Conservation (phyloP, 129 eudicot species). For the Saposhnikovia divaricata region DNA sequence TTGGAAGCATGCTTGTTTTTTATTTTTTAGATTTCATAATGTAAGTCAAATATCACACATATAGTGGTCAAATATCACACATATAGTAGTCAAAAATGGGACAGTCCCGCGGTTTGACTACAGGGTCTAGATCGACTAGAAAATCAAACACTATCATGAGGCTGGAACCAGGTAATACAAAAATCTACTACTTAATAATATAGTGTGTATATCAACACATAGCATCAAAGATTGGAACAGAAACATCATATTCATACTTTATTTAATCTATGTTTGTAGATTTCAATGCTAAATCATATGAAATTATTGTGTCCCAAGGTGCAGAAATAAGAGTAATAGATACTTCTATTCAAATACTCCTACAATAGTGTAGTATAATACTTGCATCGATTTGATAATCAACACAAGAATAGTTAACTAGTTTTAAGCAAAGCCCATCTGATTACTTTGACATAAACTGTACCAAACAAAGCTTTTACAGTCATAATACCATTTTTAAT, state of each 20-base stretch:
- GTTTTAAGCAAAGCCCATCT: constrained; percentile 18
- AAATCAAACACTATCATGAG: constrained; percentile 34
- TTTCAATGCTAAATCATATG: constrained; percentile 33
- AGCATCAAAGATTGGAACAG: constrained; percentile 76
- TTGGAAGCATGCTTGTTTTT: no score
- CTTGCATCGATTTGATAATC: constrained; percentile 28
- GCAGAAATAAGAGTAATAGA: constrained; percentile 60
- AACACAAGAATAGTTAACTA: not conserved
- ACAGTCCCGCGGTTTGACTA: constrained; percentile 41
- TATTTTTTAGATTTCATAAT: no score
- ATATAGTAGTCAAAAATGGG: constrained; percentile 30
- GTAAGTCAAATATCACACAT: no score
- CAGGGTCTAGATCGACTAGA: constrained; percentile 24
- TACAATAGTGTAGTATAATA: constrained; percentile 3
- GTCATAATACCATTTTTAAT: constrained; percentile 25
- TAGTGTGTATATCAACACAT: constrained; percentile 24
- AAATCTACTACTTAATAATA: not conserved
- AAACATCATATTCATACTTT: constrained; percentile 73
- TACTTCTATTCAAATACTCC: constrained; percentile 49
- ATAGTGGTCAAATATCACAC: no score
- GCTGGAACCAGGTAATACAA: constrained; percentile 37
- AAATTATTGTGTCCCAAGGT: constrained; percentile 79
- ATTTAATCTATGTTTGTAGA: constrained; percentile 47
- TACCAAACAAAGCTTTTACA: constrained; percentile 52
- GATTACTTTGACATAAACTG: constrained; percentile 13